Evolutionary conservation across 192 early-diverging fungal genomes (phyloP).

Genomic region (Haplosporangium gracile): DNA sequence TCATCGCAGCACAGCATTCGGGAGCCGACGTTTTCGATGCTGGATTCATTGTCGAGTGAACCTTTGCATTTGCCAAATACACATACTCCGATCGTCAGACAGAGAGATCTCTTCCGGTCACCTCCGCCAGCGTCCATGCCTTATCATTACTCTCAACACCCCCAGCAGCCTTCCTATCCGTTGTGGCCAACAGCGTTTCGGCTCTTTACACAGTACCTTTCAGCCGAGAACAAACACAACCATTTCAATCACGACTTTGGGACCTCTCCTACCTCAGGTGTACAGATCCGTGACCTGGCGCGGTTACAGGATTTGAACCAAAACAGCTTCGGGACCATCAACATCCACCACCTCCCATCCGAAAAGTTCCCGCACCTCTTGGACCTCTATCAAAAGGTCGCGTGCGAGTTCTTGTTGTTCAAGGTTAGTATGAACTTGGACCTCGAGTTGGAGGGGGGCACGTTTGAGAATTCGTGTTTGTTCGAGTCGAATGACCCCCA

Average conservation of each 20-base stretch:
- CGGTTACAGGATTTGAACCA: constrained; percentile 15
- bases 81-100: neutral
- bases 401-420: constrained; percentile 29
- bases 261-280: neutral
- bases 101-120: neutral
- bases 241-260: neutral
- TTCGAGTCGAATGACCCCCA: constrained; percentile 55
- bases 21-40: neutral
- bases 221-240: neutral
- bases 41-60: neutral
- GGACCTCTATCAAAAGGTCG: constrained; percentile 17
- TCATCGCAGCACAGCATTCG: neutral
- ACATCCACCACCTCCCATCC: constrained; percentile 20
- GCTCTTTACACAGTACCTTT: constrained; percentile 17
- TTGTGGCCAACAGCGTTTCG: constrained; percentile 29
- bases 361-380: constrained; percentile 37
- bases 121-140: neutral
- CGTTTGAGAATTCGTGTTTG: constrained; percentile 61
- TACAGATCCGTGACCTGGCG: constrained; percentile 15
- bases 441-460: constrained; percentile 50
- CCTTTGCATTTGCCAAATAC: neutral
- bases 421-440: constrained; percentile 59
- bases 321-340: constrained; percentile 11
- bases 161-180: neutral
- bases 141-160: neutral